Evolutionary conservation across 1,284 basidiomycete species (phyloP), one percentile per base, ranked within the genome.

Genomic region (Afroboletus lepidellus): DNA sequence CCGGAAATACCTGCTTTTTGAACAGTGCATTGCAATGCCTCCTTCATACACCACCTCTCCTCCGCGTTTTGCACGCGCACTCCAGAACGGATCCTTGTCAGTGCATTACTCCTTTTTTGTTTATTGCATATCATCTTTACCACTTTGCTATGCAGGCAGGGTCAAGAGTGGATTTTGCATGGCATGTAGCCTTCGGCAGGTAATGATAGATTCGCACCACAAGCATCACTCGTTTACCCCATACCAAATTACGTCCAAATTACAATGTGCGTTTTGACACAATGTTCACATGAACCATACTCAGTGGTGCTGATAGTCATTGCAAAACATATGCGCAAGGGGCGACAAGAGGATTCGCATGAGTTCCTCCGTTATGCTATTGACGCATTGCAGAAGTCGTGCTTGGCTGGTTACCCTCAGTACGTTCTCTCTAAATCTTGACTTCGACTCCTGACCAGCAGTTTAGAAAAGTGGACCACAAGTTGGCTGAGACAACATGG

Each of bases 341-440:
- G 92, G n/a, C 77, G 94, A 57, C 97, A 99, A 72, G 97, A 99
- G 69, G 97, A 99, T 69, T 88, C 96, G 4, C 97, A 99, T 70
- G 97, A 99, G 71, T 99, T 99, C 66, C 82, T 99, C 48, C 87
- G 97, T 27, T 97, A 98, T 70, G 85, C 91, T 23, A 85, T 98
- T 33, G 97, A 99, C 64, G 89, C 89, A 24, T 71, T 98, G 50
- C 95, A 98, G 71, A 91, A 87, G 64, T 84, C 89, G 9, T 92
- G 90, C 66, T 75, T 96, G 48, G 80, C 81, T 41, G 88, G 85
- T 21, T 71, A 82, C 47, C 76, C 87, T 52, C 82, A 85, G 89
- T 92, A 67, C 61, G 83, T 77, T 48, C 57, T 46, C 41, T 48
- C 23, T 39, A 15, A 41, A 41, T 44, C 49, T 46, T 45, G 34